Percentiles rank a stretch among this genome's conserved stretches.
Conservation (phyloP, 441 rosid species). For the Populus hybrid region DNA sequence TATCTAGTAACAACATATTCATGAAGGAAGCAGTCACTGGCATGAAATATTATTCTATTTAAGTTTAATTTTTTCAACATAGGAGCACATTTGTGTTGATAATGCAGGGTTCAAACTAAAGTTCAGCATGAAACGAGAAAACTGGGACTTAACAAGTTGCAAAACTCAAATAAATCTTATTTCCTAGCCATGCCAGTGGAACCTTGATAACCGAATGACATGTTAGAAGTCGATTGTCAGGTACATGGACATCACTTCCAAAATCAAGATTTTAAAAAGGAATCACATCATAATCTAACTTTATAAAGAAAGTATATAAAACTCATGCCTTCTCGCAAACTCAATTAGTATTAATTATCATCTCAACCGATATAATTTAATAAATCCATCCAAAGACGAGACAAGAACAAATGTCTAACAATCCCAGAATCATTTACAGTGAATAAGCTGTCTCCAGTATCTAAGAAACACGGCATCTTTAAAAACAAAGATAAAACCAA, state of each 20-base stretch:
- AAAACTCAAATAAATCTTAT: background rate
- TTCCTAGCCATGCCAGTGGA: background rate
- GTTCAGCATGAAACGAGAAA: background rate
- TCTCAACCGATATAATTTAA: background rate
- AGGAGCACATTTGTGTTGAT: background rate
- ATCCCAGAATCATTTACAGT: background rate
- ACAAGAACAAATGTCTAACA: conserved; percentile 3
- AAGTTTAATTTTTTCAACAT: background rate
- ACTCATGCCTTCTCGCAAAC: background rate
- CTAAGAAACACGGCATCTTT: background rate
- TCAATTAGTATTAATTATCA: conserved; percentile 8
- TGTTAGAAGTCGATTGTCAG: background rate
- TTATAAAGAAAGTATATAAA: background rate
- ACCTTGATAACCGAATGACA: background rate
- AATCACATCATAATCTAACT: background rate
- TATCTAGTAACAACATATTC: background rate
- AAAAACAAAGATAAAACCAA: background rate
- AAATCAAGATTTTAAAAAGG: background rate
- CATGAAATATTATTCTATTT: background rate
- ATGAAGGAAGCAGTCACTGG: background rate
- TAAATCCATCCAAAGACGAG: background rate
- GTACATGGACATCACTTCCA: background rate
- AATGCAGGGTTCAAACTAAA: background rate
- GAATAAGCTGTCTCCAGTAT: background rate
- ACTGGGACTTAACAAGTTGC: background rate